Base-by-base conservation (phyloP, 2,329 filamentous ascomycete genomes). In the Neoscytalidium dimidiatum region DNA sequence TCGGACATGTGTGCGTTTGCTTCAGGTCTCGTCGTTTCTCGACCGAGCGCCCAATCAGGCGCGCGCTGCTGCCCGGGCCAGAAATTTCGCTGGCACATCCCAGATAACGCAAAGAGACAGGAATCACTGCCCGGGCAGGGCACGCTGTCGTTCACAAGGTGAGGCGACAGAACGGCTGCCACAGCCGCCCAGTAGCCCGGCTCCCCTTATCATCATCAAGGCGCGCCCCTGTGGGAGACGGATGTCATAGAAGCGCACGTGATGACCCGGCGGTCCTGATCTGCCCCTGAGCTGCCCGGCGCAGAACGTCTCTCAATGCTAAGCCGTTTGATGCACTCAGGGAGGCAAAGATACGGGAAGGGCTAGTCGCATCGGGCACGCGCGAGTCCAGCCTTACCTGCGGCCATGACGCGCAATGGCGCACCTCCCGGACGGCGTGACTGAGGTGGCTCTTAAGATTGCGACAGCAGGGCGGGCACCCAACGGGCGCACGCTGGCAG, bases 261-360 rank as follows among this genome's bases (percentile, higher is more conserved):
- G 58, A 62, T 19, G 28, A 21, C 56, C 29, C n/a, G n/a, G n/a
- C n/a, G n/a, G n/a, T n/a, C n/a, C 58, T 62, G 46, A 38, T 62
- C 58, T 51, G 58, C 58, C 58, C 58, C 58, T 62, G 58, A 62
- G 29, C 17, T 49, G 35, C 44, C 33, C 8, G 19, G 23, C 19
- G 58, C 17, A 38, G 58, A 51, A 19, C 38, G 31, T 19, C 31
- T 23, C 19, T 28, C 17, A 33, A 41, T 49, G 58, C 58, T 62
- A 62, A 62, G 58, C 58, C 29, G 58, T 62, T 62, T 62, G 58
- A 62, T 62, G 58, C 19, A 51, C 58, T 49, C 58, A 49, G 46
- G 58, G 58, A 62, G 58, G 33, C 21, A 62, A 51, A 35, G 58
- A 62, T 60, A 60, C 56, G 13, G 41, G 19, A 38, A 46, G 28